Conservation (phyloP, 495 filamentous ascomycete genomes). For the Lophium mytilinum region DNA sequence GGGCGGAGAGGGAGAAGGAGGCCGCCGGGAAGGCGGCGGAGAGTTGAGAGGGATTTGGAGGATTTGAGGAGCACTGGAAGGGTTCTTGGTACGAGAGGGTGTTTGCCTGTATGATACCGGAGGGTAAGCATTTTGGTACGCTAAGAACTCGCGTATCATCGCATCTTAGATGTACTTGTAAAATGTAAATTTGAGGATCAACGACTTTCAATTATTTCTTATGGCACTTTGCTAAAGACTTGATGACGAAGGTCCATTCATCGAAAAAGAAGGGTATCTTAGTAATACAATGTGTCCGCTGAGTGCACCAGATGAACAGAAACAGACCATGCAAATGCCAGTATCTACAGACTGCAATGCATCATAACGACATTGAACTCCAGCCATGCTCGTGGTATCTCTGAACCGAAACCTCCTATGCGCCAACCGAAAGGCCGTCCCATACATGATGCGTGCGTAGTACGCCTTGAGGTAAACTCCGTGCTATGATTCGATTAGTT, state of each 20-base stretch:
- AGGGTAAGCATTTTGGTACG: background rate
- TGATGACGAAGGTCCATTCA: too few species aligned
- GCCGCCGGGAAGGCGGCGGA: conserved; percentile 17
- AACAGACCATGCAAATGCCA: background rate
- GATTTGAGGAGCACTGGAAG: conserved; percentile 1
- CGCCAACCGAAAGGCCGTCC: background rate
- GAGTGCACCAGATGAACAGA: conserved; percentile 1
- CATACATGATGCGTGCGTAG: background rate
- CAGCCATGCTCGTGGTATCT: conserved; percentile 1
- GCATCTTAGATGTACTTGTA: background rate
- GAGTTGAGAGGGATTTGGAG: conserved; percentile 13
- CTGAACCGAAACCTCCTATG: background rate
- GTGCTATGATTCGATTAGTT: conserved; percentile 6
- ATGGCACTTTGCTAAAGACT: too few species aligned
- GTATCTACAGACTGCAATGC: background rate
- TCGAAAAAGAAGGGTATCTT: conserved; percentile 18
- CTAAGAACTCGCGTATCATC: background rate
- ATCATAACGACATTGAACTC: background rate
- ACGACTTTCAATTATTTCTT: too few species aligned
- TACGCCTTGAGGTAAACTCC: too few species aligned
- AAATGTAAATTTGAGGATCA: too few species aligned
- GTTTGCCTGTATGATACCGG: background rate
- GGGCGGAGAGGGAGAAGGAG: conserved; percentile 22
- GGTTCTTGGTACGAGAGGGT: too few species aligned
- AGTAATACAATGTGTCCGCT: conserved; percentile 5